Base-by-base conservation (phyloP, 495 filamentous ascomycete species). In the Lindgomyces ingoldianus region DNA sequence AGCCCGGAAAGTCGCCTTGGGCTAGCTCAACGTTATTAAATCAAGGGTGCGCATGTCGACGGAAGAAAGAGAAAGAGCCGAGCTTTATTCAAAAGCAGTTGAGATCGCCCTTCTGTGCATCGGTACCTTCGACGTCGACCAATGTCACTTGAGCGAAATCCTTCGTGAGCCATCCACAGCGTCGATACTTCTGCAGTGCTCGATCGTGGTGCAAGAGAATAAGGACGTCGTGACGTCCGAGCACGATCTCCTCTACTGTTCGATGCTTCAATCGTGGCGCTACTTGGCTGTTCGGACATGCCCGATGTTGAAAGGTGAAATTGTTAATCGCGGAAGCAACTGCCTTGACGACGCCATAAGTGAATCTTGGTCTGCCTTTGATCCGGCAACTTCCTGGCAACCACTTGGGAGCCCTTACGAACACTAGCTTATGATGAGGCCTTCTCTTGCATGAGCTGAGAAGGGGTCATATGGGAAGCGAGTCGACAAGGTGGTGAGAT, bases 391-490 rank as follows among this genome's bases (percentile, higher is more conserved):
- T 1, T 12, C n/a, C 16, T 72, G 67, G 70, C 12, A 30, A 12
- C n/a, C 24, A 30, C 48, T 69, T 26, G 21, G 18, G 10, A 27
- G 41, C 6, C 59, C 47, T 1, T 65, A 57, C 24, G 52, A 74
- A 18, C 68, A 74, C 22, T 79, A 74, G 77, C 41, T 80, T 10
- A 36, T 63, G 10, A 73, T 70, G 2, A 60, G 61, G 27, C 74
- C 68, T n/a, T 33, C 47, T 51, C 24, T 27, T 3, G 14, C 47
- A 4, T 6, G 19, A 51, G n/a, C 14, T 16, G n/a, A 18, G n/a
- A n/a, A n/a, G n/a, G n/a, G n/a, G n/a, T n/a, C n/a, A n/a, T n/a
- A n/a, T n/a, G n/a, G n/a, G n/a, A n/a, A n/a, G n/a, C n/a, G n/a
- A n/a, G n/a, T n/a, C n/a, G n/a, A n/a, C n/a, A n/a, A n/a, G n/a